Evolutionary conservation across 75 land plant species (phyloP).

Genomic region (Isoetes taiwanensis): DNA sequence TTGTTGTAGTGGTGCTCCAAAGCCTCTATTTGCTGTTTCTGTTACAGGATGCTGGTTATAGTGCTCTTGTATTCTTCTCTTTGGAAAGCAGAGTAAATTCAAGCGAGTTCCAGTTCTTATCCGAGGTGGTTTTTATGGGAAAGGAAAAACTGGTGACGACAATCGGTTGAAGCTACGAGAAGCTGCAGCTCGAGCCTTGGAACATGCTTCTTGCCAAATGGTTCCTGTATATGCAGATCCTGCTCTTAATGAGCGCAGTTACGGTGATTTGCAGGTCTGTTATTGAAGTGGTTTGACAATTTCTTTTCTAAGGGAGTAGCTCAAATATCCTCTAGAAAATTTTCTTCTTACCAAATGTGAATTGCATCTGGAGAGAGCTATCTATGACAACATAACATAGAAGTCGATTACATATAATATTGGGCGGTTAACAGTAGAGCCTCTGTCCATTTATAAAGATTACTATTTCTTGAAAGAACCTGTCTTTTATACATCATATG

Average conservation of each 20-base stretch:
- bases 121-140: slow-evolving; percentile 37
- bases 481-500: too few relatives aligned
- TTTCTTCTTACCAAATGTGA: too few relatives aligned
- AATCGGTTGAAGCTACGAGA: slow-evolving; percentile 33
- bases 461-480: too few relatives aligned
- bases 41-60: slow-evolving; percentile 1
- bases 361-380: too few relatives aligned
- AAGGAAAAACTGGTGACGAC: slow-evolving; percentile 37
- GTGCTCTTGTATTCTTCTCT: background rate
- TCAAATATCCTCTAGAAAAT: too few relatives aligned
- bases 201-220: slow-evolving; percentile 41
- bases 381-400: too few relatives aligned
- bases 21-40: background rate
- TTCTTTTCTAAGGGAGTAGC: too few relatives aligned
- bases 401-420: too few relatives aligned
- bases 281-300: too few relatives aligned
- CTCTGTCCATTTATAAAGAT: too few relatives aligned
- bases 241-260: slow-evolving; percentile 43
- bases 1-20: background rate
- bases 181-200: slow-evolving; percentile 38
- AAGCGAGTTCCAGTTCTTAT: slow-evolving; percentile 36
- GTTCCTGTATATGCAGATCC: slow-evolving; percentile 43
- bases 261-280: slow-evolving; percentile 44
- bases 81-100: slow-evolving; percentile 23
- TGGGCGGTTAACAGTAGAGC: too few relatives aligned